Conservation (phyloP, 2,329 filamentous ascomycete species). For the Orbilia brochopaga region DNA sequence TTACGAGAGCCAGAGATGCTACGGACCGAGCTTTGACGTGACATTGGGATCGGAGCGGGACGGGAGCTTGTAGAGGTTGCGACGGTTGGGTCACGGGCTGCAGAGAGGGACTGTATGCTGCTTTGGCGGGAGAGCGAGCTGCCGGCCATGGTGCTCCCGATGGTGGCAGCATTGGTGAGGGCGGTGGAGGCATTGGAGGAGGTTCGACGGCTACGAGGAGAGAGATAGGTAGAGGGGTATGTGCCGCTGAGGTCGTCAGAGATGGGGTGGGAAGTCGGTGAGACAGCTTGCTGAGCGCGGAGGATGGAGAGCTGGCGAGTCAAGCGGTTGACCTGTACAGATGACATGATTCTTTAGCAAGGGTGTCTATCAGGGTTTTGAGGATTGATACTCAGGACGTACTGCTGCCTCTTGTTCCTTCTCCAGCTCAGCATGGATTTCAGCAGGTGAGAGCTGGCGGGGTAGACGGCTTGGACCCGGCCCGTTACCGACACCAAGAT, state of each 20-base stretch:
- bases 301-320: conserved; percentile 85
- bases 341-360: neutral
- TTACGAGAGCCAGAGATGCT: conserved; percentile 43
- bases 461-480: conserved; percentile 83
- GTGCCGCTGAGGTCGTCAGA: conserved; percentile 44
- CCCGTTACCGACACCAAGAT: conserved; percentile 63
- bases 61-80: conserved; percentile 10
- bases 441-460: conserved; percentile 82
- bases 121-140: conserved; percentile 59
- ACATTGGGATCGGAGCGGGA: conserved; percentile 48
- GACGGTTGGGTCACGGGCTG: conserved; percentile 61
- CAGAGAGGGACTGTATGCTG: conserved; percentile 59
- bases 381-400: conserved; percentile 56
- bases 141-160: conserved; percentile 63
- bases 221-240: conserved; percentile 45
- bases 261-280: conserved; percentile 65
- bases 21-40: conserved; percentile 43
- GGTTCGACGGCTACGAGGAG: conserved; percentile 62
- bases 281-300: conserved; percentile 73
- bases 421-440: conserved; percentile 86
- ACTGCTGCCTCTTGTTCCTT: conserved; percentile 95
- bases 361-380: neutral
- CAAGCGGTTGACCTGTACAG: conserved; percentile 83
- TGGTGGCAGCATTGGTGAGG: conserved; percentile 64
- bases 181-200: conserved; percentile 68